Evolutionary conservation across 2,329 filamentous ascomycete genomes (phyloP), one percentile per base, ranked within the genome.

Genomic region (Neoarthrinium moseri): DNA sequence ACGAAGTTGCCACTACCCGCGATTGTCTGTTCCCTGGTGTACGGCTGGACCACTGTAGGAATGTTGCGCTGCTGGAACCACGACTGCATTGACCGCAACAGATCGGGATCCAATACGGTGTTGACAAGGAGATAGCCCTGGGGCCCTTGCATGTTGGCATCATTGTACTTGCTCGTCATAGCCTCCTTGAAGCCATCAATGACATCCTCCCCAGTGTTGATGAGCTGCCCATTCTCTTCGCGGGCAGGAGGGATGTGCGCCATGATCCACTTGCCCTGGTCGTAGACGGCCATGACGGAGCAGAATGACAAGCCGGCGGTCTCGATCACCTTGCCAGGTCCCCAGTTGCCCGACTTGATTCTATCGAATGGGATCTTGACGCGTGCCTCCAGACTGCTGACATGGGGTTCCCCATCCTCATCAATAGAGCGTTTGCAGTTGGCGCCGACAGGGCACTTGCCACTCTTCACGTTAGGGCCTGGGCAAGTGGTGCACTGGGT

Each of bases 201-300:
- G 13, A 30, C 37, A 15, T 40, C 37, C 11, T 24, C 22, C 22
- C 23, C 21, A n/a, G 37, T 40, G 10, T n/a, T 15, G 24, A 10
- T 13, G 21, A 40, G 37, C 1, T 10, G 6, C 21, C 11, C 13
- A n/a, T 18, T 18, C 12, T 11, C 5, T 8, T 8, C 37, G 20
- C 37, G 37, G 1, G 37, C 37, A 5, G 37, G 37, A 20, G 37
- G 37, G 22, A 40, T 40, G 21, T 40, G 37, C 10, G 21, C 4
- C 37, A 40, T 40, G 21, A 24, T 23, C 20, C 20, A 40, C 20
- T 40, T 40, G 37, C 13, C 26, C 37, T 40, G 18, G 20, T 40
- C 37, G 37, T 40, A 40, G 21, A 40, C 37, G 37, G 23, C 37
- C 37, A 40, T 40, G 37, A 40, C 37, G 21, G 37, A 13, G 22